Percentiles rank a stretch among this genome's conserved stretches.
These are phyloP conservation scores for Entamoeba invadens DNA, from an alignment of 208 protist genomes.

Conservation along the genomic window DNA sequence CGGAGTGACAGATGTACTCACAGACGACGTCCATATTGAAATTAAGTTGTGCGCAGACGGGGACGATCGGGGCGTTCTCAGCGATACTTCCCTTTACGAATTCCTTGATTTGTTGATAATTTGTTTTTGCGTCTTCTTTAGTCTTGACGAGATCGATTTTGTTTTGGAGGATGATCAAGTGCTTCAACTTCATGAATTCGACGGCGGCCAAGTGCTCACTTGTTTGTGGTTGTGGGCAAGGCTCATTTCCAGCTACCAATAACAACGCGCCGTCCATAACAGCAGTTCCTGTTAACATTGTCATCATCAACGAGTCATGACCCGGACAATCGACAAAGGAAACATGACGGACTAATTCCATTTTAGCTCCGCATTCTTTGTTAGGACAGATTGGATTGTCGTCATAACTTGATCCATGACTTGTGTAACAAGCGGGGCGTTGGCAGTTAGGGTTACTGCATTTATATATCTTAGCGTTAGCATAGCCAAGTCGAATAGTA, in stretches of 20 bases:
- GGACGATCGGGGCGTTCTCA: constrained; percentile 80
- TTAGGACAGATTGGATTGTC: background rate
- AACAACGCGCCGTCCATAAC: constrained; percentile 99
- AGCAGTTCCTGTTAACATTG: constrained; percentile 98
- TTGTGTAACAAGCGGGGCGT: constrained; percentile 25
- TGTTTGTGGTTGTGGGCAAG: constrained; percentile 79
- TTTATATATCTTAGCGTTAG: constrained; percentile 45
- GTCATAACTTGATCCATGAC: constrained; percentile 1
- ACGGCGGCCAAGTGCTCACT: constrained; percentile 92
- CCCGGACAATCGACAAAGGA: constrained; percentile 48
- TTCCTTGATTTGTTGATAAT: constrained; percentile 43
- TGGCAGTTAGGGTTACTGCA: constrained; percentile 31
- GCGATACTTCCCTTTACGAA: constrained; percentile 56
- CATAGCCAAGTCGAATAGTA: constrained; percentile 48
- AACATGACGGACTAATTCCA: constrained; percentile 30
- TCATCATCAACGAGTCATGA: constrained; percentile 99
- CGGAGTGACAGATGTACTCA: constrained; percentile 79
- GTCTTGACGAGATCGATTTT: constrained; percentile 97
- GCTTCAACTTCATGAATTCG: constrained; percentile 93
- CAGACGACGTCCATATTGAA: constrained; percentile 93
- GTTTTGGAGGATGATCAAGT: constrained; percentile 96
- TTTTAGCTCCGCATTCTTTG: background rate
- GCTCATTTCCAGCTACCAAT: constrained; percentile 93
- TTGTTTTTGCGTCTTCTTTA: constrained; percentile 59
- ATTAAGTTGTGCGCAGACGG: constrained; percentile 85